Conservation (phyloP, 345 rosid species). For the Rhodamnia argentea region DNA sequence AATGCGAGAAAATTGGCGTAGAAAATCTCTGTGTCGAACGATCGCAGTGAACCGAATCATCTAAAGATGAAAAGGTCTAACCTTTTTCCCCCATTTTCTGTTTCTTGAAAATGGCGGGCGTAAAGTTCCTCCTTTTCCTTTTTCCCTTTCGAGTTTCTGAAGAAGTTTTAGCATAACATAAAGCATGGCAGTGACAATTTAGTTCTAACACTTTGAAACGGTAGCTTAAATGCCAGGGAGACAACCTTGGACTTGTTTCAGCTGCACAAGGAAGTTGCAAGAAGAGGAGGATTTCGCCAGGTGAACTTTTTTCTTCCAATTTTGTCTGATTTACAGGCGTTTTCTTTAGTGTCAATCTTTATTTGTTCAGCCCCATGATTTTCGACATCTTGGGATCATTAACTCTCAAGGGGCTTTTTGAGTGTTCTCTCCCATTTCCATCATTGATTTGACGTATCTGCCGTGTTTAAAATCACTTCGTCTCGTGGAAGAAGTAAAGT, state of each 20-base stretch:
- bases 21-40: background rate
- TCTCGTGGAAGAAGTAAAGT: background rate
- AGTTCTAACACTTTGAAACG: background rate
- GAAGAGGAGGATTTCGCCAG: constrained; percentile 8
- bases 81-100: background rate
- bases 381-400: background rate
- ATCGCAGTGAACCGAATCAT: background rate
- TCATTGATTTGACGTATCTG: background rate
- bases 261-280: constrained; percentile 5
- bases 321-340: background rate
- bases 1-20: background rate
- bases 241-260: constrained; percentile 1
- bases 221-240: constrained; percentile 3
- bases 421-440: background rate
- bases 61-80: background rate
- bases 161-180: background rate
- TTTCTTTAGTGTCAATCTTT: background rate
- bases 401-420: background rate
- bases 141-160: background rate
- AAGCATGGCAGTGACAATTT: background rate
- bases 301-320: background rate
- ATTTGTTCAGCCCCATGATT: background rate
- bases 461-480: background rate
- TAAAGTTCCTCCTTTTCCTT: background rate
- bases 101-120: background rate